Evolutionary conservation across 208 protist genomes (phyloP), one percentile per base, ranked within the genome.

Genomic region (Leishmania mexicana): DNA sequence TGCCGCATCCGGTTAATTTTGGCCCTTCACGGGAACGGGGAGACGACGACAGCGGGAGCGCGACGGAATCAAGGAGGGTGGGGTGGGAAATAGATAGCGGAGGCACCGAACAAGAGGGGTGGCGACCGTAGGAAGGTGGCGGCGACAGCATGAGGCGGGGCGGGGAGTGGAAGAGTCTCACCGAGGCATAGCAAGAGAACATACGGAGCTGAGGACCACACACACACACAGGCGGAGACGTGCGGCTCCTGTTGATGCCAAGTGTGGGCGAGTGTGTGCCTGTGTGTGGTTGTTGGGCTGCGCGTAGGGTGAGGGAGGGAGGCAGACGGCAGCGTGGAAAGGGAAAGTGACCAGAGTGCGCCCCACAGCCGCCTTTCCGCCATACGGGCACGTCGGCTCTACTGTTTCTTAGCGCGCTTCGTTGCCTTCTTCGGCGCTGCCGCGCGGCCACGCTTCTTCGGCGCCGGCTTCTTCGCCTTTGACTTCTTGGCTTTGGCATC

Each of bases 321-420:
- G 31, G 57, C 57, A 15, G 47, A 24, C 47, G 10, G 28, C n/a
- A 57, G 71, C 24, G 71, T 40, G 28, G n/a, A 40, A 1, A 21
- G 6, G 24, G 3, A 38, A 19, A 47, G 3, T 40, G 8, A n/a
- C 40, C 15, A 45, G 28, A 24, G 28, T 11, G 28, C n/a, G 28
- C 3, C n/a, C 15, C 5, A 28, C 62, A 38, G 13, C 62, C 62
- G 2, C 62, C 62, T 17, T 68, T 24, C 62, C 62, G 11, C 62
- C 13, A 40, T 40, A 68, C 31, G 13, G 31, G 31, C 13, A 31
- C 40, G 40, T 31, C 40, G 28, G 42, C 0, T 67, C 42, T 51
- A 53, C 75, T 85, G 78, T 40, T 95, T 95, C 83, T 91, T 95
- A 2, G 89, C 75, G 40, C 84, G 82, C 80, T 94, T 95, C 72